These are phyloP conservation scores for Cystobasidium onofrii DNA, from an alignment of 768 basidiomycete genomes.

Conservation along the genomic window DNA sequence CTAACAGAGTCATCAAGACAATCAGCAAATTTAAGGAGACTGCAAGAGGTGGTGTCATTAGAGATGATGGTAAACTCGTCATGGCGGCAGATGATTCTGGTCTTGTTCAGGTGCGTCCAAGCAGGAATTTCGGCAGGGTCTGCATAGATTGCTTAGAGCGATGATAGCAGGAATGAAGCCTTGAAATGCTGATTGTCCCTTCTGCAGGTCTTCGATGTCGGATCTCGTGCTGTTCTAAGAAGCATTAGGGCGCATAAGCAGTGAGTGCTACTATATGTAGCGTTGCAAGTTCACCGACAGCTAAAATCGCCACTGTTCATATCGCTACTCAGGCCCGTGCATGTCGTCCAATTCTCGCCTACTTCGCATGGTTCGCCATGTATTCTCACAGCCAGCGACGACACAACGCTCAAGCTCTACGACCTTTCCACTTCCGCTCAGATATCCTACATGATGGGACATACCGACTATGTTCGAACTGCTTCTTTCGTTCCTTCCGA, in stretches of 20 bases:
- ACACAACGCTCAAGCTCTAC: constrained; percentile 87
- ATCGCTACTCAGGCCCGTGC: constrained; percentile 59
- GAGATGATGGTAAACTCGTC: constrained; percentile 86
- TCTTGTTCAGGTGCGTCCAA: constrained; percentile 57
- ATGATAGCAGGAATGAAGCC: neutral
- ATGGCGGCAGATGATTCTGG: constrained; percentile 94
- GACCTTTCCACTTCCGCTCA: constrained; percentile 74
- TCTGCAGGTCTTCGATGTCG: constrained; percentile 80
- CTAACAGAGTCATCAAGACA: constrained; percentile 91
- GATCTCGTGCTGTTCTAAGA: constrained; percentile 83
- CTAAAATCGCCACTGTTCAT: neutral
- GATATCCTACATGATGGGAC: constrained; percentile 68
- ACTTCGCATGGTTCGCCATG: constrained; percentile 55
- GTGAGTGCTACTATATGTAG: constrained; percentile 42
- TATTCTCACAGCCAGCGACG: constrained; percentile 88
- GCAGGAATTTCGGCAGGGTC: neutral
- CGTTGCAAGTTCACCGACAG: neutral
- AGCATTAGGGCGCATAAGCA: constrained; percentile 90
- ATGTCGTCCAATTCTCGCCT: constrained; percentile 84
- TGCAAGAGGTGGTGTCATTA: constrained; percentile 76
- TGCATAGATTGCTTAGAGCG: constrained; percentile 32
- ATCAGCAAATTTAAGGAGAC: constrained; percentile 96
- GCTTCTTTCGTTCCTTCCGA: constrained; percentile 76
- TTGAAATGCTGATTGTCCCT: neutral
- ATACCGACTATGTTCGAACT: constrained; percentile 92